A percentile compares a stretch with the other conserved stretches of the same genome.
Conservation (phyloP, 768 basidiomycete species). For the Coprinopsis cinerea region DNA sequence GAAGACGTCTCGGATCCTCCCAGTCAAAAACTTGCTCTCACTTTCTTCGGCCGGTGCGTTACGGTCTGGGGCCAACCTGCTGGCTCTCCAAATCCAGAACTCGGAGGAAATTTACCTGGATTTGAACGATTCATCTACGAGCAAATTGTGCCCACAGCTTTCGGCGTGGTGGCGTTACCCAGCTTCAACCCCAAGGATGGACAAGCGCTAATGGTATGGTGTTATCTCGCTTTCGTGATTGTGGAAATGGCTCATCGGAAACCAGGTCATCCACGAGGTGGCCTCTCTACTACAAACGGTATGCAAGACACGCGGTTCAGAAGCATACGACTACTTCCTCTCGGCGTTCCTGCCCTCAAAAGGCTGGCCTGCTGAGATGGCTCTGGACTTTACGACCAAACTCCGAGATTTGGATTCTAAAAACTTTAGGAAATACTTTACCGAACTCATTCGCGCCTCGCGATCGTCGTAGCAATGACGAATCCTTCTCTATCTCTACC, state of each 20-base stretch:
- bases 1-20: constrained; percentile 70
- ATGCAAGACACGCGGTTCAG: constrained; percentile 69
- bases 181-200: constrained; percentile 88
- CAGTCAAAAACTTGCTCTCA: constrained; percentile 75
- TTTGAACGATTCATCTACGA: constrained; percentile 93
- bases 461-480: constrained; percentile 47
- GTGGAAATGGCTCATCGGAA: constrained; percentile 1
- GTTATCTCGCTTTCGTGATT: neutral
- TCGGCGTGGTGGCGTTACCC: constrained; percentile 71
- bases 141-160: constrained; percentile 72
- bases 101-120: constrained; percentile 57
- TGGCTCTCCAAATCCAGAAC: constrained; percentile 25
- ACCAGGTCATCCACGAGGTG: constrained; percentile 84
- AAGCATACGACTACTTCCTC: constrained; percentile 78
- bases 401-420: constrained; percentile 70
- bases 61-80: constrained; percentile 60
- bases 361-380: constrained; percentile 76
- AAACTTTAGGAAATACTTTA: constrained; percentile 80
- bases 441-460: constrained; percentile 74
- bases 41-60: constrained; percentile 68
- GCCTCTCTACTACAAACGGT: constrained; percentile 78
- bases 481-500: neutral
- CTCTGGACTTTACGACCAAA: constrained; percentile 72
- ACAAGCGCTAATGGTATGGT: constrained; percentile 74
- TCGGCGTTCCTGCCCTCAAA: constrained; percentile 81